phyloP scores from a whole-genome alignment of 2,329 filamentous ascomycete species.

The Dactylellina cionopaga region DNA sequence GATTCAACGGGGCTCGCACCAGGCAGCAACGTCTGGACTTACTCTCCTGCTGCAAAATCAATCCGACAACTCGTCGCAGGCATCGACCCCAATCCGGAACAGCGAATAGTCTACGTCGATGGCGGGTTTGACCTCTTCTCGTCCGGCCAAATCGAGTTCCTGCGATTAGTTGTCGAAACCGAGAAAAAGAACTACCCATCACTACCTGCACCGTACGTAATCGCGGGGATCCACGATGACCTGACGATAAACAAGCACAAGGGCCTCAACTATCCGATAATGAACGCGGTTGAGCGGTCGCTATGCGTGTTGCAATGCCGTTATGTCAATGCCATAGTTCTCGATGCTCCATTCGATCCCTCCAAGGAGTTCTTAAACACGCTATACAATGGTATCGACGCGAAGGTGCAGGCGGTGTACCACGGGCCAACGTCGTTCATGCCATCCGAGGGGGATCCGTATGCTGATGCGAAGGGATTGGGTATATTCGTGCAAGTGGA shows the following conservation, averaged over 20 bases:
- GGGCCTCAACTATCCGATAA: conserved; percentile 97
- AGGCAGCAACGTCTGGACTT: conserved; percentile 86
- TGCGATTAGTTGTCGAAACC: conserved; percentile 76
- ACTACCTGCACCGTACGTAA: conserved; percentile 84
- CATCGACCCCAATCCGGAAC: conserved; percentile 76
- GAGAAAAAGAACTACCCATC: conserved; percentile 75
- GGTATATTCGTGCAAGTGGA: conserved; percentile 84
- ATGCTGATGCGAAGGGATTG: conserved; percentile 77
- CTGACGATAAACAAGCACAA: conserved; percentile 96
- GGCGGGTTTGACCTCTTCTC: conserved; percentile 97
- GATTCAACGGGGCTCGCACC: conserved; percentile 82
- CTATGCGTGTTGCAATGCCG: conserved; percentile 95
- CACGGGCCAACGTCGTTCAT: conserved; percentile 97
- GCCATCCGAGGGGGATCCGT: conserved; percentile 67
- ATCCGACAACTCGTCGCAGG: conserved; percentile 74
- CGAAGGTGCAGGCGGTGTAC: conserved; percentile 73
- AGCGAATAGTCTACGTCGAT: conserved; percentile 92
- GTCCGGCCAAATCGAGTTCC: conserved; percentile 94
- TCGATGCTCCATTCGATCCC: conserved; percentile 88
- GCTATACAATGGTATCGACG: conserved; percentile 71
- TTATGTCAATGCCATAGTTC: conserved; percentile 88
- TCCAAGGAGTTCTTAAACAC: conserved; percentile 79
- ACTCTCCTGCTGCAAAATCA: conserved; percentile 71
- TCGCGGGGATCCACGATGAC: conserved; percentile 94
- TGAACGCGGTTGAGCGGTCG: conserved; percentile 97